Base-by-base conservation (phyloP, 768 basidiomycete species). In the Cystobasidium onofrii region DNA sequence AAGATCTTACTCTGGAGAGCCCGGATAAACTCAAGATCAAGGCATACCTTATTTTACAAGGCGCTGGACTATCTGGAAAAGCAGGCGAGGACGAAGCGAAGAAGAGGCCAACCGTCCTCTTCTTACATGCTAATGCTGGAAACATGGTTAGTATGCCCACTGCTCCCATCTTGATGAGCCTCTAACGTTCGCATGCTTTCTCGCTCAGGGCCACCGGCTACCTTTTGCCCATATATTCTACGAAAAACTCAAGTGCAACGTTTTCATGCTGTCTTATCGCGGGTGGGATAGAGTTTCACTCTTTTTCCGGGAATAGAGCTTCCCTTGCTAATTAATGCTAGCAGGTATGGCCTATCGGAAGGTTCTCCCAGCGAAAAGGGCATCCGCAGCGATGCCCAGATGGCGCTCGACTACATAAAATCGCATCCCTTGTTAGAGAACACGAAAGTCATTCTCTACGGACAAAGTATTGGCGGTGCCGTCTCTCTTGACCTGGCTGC, bases 211-310 rank as follows among this genome's bases (percentile, higher is more conserved):
- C 0, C 95, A 98, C 79, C 86, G 95, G 29, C 86, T 97, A 79
- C 95, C 93, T 1, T 83, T 96, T 31, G 94, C 90, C 0, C 85
- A 86, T 63, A 85, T 91, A 39, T 95, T 97, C 79, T 90, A 86
- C 79, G 81, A 86, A 60, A 86, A 87, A 78, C 88, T 92, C 87
- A 85, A 90, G 18, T 96, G 92, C 81, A 97, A 98, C 79, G 92
- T 96, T 1, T 83, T 98, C 46, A 92, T 97, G 89, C 82, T 95
- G 74, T 92, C 90, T 61, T 99, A 99, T 80, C 83, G 95, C 78
- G 93, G 93, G 90, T 91, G 78, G 73, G 87, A 81, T n/a, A n/a
- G n/a, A n/a, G n/a, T n/a, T n/a, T n/a, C n/a, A n/a, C n/a, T n/a
- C n/a, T n/a, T n/a, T n/a, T n/a, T n/a, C n/a, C n/a, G n/a, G n/a